Evolutionary conservation across 345 rosid species (phyloP).

Genomic region (Bruguiera gymnorhiza): DNA sequence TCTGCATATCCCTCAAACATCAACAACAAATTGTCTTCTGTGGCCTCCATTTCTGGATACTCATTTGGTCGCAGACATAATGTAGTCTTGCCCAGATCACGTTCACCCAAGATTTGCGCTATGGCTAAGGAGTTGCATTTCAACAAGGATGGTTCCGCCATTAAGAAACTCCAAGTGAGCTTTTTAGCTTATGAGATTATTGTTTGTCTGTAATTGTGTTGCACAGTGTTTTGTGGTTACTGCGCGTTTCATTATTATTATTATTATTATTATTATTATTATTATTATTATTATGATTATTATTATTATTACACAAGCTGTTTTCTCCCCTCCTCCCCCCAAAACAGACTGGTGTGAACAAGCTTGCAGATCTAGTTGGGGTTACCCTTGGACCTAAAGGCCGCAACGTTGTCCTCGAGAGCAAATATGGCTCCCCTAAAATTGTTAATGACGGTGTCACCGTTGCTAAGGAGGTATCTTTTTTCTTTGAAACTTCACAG

Average conservation of each 20-base stretch:
- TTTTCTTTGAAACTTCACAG: background rate
- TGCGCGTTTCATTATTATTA: no score
- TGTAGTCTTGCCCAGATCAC: slow-evolving; percentile 44
- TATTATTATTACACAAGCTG: background rate
- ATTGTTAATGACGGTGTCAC: slow-evolving; percentile 98
- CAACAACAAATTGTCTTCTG: slow-evolving; percentile 52
- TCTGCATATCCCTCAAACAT: slow-evolving; percentile 37
- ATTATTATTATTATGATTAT: background rate
- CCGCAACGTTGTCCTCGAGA: slow-evolving; percentile 94
- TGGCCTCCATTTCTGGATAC: slow-evolving; percentile 58
- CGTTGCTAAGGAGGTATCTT: slow-evolving; percentile 87
- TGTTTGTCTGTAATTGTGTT: background rate
- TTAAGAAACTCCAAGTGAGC: slow-evolving; percentile 85
- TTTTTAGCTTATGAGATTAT: background rate
- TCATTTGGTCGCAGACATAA: slow-evolving; percentile 54
- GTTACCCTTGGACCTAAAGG: slow-evolving; percentile 98
- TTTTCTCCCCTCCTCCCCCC: slow-evolving; percentile 6
- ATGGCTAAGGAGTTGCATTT: slow-evolving; percentile 88
- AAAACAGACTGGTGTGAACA: slow-evolving; percentile 85
- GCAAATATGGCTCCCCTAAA: slow-evolving; percentile 97
- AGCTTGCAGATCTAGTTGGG: slow-evolving; percentile 96
- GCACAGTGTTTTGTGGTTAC: background rate
- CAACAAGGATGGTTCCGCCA: slow-evolving; percentile 89
- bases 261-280: background rate
- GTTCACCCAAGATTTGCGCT: slow-evolving; percentile 56